Percentiles rank a stretch among this genome's conserved stretches.
These are phyloP conservation scores for Heritiera littoralis DNA, from an alignment of 345 rosid genomes.

Conservation along the genomic window DNA sequence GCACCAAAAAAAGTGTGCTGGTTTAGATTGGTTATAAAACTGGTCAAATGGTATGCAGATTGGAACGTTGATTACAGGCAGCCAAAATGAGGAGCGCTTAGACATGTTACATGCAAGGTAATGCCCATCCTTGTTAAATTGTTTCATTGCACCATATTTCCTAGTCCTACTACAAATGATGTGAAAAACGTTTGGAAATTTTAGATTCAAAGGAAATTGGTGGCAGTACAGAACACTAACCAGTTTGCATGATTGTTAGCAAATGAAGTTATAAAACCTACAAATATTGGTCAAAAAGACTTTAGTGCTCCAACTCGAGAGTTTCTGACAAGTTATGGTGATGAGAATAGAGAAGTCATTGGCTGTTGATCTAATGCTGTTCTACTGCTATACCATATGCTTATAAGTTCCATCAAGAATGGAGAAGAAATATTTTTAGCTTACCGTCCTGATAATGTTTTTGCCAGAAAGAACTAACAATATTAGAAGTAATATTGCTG, in stretches of 20 bases:
- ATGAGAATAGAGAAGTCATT: neutral
- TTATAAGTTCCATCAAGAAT: neutral
- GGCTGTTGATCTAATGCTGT: neutral
- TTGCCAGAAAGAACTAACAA: no score
- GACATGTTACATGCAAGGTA: conserved; percentile 52
- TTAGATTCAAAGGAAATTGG: neutral
- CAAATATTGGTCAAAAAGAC: neutral
- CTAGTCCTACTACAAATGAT: neutral
- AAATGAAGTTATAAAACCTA: neutral
- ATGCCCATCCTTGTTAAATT: neutral
- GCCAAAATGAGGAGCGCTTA: conserved; percentile 85
- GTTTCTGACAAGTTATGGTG: neutral
- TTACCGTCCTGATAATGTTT: neutral
- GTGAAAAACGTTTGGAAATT: neutral
- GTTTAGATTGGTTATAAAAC: conserved; percentile 12
- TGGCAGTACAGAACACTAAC: neutral
- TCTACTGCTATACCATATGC: neutral
- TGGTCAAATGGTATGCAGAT: conserved; percentile 43
- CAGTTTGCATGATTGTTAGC: neutral
- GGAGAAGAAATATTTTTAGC: neutral
- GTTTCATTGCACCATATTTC: neutral
- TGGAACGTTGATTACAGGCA: conserved; percentile 66
- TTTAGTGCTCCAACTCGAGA: neutral
- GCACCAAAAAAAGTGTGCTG: neutral
- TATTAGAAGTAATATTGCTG: neutral